Evolutionary conservation across 768 basidiomycete species (phyloP), one percentile per base, ranked within the genome.

Genomic region (Serendipita sp.): DNA sequence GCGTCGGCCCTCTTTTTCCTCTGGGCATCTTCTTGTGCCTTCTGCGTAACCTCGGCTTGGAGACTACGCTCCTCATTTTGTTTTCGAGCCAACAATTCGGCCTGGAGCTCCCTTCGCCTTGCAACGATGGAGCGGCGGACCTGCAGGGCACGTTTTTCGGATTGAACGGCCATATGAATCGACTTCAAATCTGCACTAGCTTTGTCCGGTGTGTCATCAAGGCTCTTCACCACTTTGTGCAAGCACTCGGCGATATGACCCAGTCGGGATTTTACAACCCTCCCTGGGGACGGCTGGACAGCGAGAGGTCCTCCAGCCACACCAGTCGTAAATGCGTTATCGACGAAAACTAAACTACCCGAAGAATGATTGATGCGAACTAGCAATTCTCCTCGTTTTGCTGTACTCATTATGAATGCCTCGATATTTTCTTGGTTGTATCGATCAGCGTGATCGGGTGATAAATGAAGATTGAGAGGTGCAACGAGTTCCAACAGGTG

Each of bases 391-490:
- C 91, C 90, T 5, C 87, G 83, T 53, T 86, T 83, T 48, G 91
- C 90, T 65, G 91, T 91, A 40, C 87, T 85, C 88, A 96, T 95
- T 67, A 98, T 76, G 74, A 95, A 97, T 3, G 88, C 87, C 74
- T 98, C 92, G 67, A 86, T 78, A 71, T 87, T 84, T 66, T 86
- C 84, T n/a, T 83, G 81, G 65, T 87, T 83, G 73, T 83, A 87
- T 44, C 62, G 55, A 16, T 72, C 33, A 64, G 66, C 70, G 69
- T 37, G 31, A 13, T 34, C 36, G 27, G 62, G 52, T 3, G 43
- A 64, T 15, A 55, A 71, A 45, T 72, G 76, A 11, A 81, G 81
- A 63, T 79, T 80, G 18, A 91, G 77, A 45, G 95, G 93, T 0
- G 81, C 79, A 55, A 89, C 87, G 64, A 99, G 84, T 18, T 83